Conservation (phyloP, 1,284 basidiomycete species). For the Takashimella koratensis region DNA sequence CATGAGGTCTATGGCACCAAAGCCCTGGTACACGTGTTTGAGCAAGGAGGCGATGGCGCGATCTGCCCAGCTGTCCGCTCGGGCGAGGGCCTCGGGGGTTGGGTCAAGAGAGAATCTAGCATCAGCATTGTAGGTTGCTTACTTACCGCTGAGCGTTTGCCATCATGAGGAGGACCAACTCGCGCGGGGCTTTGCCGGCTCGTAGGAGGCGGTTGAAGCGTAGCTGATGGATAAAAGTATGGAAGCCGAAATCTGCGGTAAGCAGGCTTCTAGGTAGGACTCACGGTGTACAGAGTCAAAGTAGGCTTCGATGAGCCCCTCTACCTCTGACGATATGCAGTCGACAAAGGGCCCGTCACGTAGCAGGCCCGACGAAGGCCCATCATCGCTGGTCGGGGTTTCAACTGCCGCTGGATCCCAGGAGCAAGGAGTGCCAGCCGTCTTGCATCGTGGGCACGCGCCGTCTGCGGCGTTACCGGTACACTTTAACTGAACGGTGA, state of each 20-base stretch:
- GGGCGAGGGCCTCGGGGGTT: constrained; percentile 1
- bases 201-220: constrained; percentile 12
- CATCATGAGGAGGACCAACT: constrained; percentile 14
- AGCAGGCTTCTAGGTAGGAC: neutral
- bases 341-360: neutral
- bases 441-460: constrained; percentile 5
- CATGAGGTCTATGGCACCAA: constrained; percentile 17
- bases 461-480: constrained; percentile 2
- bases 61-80: constrained; percentile 9
- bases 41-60: neutral
- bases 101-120: constrained; percentile 7
- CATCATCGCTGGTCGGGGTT: neutral
- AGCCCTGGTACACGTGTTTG: constrained; percentile 6
- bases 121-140: neutral
- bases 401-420: constrained; percentile 1
- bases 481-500: constrained; percentile 2
- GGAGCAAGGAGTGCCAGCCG: constrained; percentile 6
- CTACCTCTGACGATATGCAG: constrained; percentile 1
- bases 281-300: constrained; percentile 18
- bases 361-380: neutral
- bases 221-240: constrained; percentile 17
- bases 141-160: constrained; percentile 11
- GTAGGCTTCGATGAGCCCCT: constrained; percentile 9
- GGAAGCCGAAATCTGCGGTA: constrained; percentile 15
- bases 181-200: constrained; percentile 7